Percentiles rank a stretch among this genome's conserved stretches.
These are phyloP conservation scores for Cucumis melo DNA, from an alignment of 306 rosid species.

Conservation along the genomic window DNA sequence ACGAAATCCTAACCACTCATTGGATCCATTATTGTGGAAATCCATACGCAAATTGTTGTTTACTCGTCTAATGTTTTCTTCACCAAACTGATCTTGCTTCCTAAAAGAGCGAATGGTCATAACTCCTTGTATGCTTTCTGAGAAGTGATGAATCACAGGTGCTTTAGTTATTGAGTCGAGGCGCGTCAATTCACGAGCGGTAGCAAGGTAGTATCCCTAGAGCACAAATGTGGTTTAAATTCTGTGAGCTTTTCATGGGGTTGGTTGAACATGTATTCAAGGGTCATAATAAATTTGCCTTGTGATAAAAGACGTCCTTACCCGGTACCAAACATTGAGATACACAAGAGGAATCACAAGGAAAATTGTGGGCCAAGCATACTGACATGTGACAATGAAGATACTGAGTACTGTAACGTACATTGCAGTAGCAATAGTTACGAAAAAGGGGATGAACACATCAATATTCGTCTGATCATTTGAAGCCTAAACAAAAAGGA, in stretches of 20 bases:
- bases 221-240: not conserved
- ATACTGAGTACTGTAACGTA: conserved; percentile 67
- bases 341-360: conserved; percentile 68
- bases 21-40: conserved; percentile 60
- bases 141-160: conserved; percentile 72
- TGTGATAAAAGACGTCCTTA: conserved; percentile 15
- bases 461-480: conserved; percentile 87
- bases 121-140: conserved; percentile 57
- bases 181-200: conserved; percentile 67
- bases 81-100: conserved; percentile 37
- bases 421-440: conserved; percentile 47
- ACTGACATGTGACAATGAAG: conserved; percentile 57
- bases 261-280: not conserved
- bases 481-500: conserved; percentile 28
- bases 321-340: conserved; percentile 94
- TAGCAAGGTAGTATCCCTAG: conserved; percentile 60
- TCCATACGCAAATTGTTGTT: conserved; percentile 56
- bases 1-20: conserved; percentile 71
- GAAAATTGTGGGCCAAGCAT: conserved; percentile 87
- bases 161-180: conserved; percentile 61
- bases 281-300: not conserved
- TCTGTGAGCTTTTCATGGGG: not conserved
- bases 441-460: conserved; percentile 49
- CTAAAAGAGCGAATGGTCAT: conserved; percentile 57
- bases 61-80: conserved; percentile 23